These are phyloP conservation scores for Datura wrightii DNA, from an alignment of 257 asterid genomes.

Conservation along the genomic window DNA sequence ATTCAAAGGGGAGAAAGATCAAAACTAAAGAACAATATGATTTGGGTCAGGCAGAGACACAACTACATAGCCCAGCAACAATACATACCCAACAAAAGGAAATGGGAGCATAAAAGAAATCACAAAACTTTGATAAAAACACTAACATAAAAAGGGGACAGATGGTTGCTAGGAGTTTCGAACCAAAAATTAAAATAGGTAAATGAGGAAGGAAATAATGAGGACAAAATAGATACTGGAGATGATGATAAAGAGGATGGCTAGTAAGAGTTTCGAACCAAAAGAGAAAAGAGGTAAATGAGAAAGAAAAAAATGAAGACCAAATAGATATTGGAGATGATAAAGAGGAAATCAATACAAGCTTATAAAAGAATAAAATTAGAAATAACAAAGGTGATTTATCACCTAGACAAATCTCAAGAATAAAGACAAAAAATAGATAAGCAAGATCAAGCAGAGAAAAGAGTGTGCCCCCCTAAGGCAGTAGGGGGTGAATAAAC, in stretches of 20 bases:
- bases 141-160: background rate
- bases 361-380: background rate
- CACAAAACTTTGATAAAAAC: background rate
- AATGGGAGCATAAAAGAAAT: background rate
- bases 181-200: too few relatives aligned
- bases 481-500: background rate
- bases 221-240: too few relatives aligned
- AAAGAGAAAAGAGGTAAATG: background rate
- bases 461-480: background rate
- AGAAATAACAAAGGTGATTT: background rate
- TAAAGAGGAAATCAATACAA: background rate
- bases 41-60: background rate
- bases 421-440: background rate
- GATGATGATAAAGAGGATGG: too few relatives aligned
- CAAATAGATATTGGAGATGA: conserved; percentile 7
- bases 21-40: background rate
- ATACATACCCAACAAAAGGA: background rate
- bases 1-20: background rate
- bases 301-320: background rate
- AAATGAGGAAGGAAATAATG: too few relatives aligned
- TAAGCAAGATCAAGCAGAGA: background rate
- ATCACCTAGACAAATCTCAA: background rate
- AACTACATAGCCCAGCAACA: background rate
- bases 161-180: too few relatives aligned
- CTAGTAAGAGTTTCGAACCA: background rate